Base-by-base conservation (phyloP, 306 rosid species). In the Herpetospermum pedunculosum region DNA sequence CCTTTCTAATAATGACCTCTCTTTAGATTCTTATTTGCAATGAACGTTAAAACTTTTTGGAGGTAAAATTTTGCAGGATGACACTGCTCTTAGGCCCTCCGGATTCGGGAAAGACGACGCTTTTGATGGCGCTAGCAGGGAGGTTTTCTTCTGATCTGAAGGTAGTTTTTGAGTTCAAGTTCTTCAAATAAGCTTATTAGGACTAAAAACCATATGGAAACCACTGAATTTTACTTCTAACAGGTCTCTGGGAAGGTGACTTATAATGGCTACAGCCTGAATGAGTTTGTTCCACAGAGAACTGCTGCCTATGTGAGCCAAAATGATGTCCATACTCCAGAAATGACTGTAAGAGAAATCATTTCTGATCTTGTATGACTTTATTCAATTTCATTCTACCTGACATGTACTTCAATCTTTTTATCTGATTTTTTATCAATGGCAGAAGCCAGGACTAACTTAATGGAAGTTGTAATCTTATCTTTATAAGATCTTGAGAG, bases 21-120 rank as follows among this genome's bases (percentile, higher is more conserved):
- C 32, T 40, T 13, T 15, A 67, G 35, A 67, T 23, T 41, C 32
- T 25, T 41, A 25, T 32, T 23, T 25, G 37, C 28, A n/a, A 37
- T 63, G 70, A 63, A 37, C 21, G 35, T 25, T 4, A 12, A n/a
- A 54, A 2, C 16, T 12, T 11, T 69, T 54, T 26, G 35, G 37
- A 13, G 38, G 34, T 77, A 69, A 18, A 32, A 30, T 23, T 28
- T 32, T 52, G 38, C 67, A 85, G 88, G 74, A 75, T 85, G 81
- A 69, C 86, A 46, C 81, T 85, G 79, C 77, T 85, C 2, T 85
- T 85, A 75, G 89, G 89, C 34, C 89, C 86, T 32, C 89, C 89
- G 23, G 78, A 80, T 70, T 85, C 89, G 0, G 84, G 89, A 13
- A 85, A 85, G 75, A 85, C 86, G 34, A 85, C 86, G 0, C 63